phyloP scores from a whole-genome alignment of 495 filamentous ascomycete genomes.

The Xylaria sp. region DNA sequence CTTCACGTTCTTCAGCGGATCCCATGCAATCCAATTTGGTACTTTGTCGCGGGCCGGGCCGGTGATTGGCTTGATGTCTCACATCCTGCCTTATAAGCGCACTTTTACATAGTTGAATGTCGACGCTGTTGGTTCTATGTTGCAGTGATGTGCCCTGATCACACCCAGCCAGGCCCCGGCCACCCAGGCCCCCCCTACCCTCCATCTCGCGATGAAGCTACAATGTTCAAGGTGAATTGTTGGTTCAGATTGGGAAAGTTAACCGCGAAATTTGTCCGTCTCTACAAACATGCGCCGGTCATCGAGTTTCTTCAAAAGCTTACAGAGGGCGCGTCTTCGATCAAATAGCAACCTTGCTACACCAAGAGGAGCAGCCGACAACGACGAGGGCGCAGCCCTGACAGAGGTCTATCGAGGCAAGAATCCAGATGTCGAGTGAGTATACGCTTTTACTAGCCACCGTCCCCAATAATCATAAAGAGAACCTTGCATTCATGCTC shows the following conservation, averaged over 20 bases:
- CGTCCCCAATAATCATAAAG: neutral
- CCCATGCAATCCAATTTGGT: neutral
- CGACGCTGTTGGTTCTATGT: neutral
- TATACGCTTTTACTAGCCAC: neutral
- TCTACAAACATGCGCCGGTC: conserved; percentile 15
- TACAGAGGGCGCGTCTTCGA: conserved; percentile 1
- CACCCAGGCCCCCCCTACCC: neutral
- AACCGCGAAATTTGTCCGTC: neutral
- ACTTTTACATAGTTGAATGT: neutral
- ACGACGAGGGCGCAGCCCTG: conserved; percentile 1
- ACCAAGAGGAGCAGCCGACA: neutral
- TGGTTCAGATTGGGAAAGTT: neutral
- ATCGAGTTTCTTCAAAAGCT: conserved; percentile 21
- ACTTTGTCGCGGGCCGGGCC: neutral
- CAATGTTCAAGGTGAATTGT: neutral
- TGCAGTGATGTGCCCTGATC: neutral
- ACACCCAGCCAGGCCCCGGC: neutral
- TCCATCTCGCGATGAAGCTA: neutral
- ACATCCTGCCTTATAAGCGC: neutral
- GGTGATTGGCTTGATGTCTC: conserved; percentile 8
- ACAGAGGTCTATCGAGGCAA: conserved; percentile 22
- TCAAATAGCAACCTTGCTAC: neutral
- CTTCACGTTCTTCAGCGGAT: neutral
- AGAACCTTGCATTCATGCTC: conserved; percentile 5
- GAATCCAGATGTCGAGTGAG: conserved; percentile 20